Evolutionary conservation across 257 asterid genomes (phyloP).

Genomic region (Solanum sparsipilum): DNA sequence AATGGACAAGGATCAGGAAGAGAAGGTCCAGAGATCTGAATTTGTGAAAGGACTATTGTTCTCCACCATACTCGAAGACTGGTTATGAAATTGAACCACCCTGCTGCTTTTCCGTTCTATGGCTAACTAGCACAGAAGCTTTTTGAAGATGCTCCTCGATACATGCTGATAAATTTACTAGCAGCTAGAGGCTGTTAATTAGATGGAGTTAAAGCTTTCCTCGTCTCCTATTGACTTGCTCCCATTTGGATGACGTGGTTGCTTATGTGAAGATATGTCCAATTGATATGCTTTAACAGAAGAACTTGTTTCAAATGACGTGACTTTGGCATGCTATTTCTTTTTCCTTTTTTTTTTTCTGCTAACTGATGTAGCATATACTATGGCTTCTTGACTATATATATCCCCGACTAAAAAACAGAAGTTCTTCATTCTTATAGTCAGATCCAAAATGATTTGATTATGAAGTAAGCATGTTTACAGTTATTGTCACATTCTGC

Average conservation of each 20-base stretch:
- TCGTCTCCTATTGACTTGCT: neutral
- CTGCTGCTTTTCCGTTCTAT: neutral
- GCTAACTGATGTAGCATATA: neutral
- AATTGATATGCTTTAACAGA: neutral
- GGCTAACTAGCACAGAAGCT: neutral
- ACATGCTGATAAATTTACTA: neutral
- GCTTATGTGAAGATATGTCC: neutral
- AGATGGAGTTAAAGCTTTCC: neutral
- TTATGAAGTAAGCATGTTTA: neutral
- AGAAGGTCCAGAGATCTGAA: slow-evolving; percentile 15
- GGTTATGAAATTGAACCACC: slow-evolving; percentile 1
- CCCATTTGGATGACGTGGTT: neutral
- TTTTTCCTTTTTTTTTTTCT: neutral
- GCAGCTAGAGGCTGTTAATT: neutral
- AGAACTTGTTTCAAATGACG: neutral
- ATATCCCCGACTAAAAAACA: neutral
- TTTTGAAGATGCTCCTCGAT: neutral
- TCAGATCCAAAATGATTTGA: neutral
- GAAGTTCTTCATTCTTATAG: neutral
- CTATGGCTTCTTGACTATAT: neutral
- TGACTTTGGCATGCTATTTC: neutral
- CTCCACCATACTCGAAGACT: slow-evolving; percentile 19
- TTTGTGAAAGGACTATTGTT: slow-evolving; percentile 17
- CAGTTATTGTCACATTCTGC: neutral
- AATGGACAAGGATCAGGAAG: slow-evolving; percentile 19